Conservation (phyloP, 176 grass and related monocot species). For the Eragrostis nindensis region DNA sequence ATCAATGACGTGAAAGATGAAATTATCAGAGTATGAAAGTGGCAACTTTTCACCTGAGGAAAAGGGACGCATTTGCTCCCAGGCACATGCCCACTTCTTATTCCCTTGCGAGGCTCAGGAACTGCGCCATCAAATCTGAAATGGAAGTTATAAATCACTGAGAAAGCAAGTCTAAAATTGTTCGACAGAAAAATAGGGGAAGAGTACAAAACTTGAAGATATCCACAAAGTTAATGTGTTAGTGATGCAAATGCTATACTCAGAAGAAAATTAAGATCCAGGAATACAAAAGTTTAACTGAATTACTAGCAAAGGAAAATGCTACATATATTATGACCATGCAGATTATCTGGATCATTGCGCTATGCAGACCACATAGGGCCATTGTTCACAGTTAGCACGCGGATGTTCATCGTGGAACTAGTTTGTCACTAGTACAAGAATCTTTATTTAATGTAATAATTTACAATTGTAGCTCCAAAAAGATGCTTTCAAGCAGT, state of each 20-base stretch:
- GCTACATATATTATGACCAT: neutral
- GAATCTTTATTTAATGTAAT: neutral
- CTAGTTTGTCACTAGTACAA: slow-evolving; percentile 4
- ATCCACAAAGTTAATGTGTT: neutral
- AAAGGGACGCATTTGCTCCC: slow-evolving; percentile 97
- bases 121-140: slow-evolving; percentile 84
- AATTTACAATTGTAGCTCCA: neutral
- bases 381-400: neutral
- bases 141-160: slow-evolving; percentile 45
- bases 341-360: slow-evolving; percentile 26
- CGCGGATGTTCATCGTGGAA: neutral
- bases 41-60: slow-evolving; percentile 56
- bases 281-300: slow-evolving; percentile 2
- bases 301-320: slow-evolving; percentile 6
- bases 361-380: neutral
- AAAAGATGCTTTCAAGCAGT: neutral
- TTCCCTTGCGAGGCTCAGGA: slow-evolving; percentile 94
- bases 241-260: no score
- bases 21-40: slow-evolving; percentile 5
- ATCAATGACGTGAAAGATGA: slow-evolving; percentile 11
- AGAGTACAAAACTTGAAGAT: slow-evolving; percentile 12
- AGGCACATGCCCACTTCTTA: slow-evolving; percentile 89
- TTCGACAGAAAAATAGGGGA: neutral
- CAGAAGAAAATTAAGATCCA: neutral
- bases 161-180: neutral